Conservation (phyloP, 2,329 filamentous ascomycete genomes). For the Calonectria leucothoes region DNA sequence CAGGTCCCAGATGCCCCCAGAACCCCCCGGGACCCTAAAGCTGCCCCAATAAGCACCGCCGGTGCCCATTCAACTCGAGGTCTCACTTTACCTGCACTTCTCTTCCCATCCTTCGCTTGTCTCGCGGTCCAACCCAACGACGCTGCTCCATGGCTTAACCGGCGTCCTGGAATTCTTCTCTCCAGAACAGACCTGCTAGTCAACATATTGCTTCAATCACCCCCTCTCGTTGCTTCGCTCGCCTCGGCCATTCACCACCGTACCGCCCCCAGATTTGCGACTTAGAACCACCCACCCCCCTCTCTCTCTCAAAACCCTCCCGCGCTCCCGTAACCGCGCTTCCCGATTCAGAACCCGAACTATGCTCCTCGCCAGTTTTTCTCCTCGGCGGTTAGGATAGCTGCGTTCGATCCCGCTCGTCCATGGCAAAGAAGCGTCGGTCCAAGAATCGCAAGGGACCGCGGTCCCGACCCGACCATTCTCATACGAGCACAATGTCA, state of each 20-base stretch:
- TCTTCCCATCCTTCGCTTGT: constrained; percentile 13
- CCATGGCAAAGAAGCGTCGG: constrained; percentile 51
- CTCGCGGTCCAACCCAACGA: not conserved
- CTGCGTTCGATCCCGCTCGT: constrained; percentile 27
- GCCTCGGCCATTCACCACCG: not conserved
- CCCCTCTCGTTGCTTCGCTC: not conserved
- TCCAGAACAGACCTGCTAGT: not conserved
- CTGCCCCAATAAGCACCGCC: constrained; percentile 4
- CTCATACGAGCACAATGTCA: constrained; percentile 45
- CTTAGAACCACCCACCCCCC: constrained; percentile 1
- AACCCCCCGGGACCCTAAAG: constrained; percentile 4
- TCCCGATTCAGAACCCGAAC: constrained; percentile 27
- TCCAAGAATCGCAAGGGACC: constrained; percentile 43
- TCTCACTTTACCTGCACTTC: constrained; percentile 2
- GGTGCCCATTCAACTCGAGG: constrained; percentile 16
- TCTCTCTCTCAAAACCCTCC: constrained; percentile 19
- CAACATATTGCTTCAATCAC: not conserved
- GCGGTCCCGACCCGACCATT: constrained; percentile 35
- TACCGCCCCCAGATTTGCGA: not conserved
- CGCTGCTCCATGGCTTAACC: not conserved
- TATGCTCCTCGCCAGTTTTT: constrained; percentile 36
- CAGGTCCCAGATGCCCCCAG: constrained; percentile 3
- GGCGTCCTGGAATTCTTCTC: not conserved
- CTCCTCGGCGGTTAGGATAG: constrained; percentile 34
- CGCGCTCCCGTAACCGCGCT: constrained; percentile 29